phyloP scores from a whole-genome alignment of 176 grass and related monocot species.

The Carex kokanica region DNA sequence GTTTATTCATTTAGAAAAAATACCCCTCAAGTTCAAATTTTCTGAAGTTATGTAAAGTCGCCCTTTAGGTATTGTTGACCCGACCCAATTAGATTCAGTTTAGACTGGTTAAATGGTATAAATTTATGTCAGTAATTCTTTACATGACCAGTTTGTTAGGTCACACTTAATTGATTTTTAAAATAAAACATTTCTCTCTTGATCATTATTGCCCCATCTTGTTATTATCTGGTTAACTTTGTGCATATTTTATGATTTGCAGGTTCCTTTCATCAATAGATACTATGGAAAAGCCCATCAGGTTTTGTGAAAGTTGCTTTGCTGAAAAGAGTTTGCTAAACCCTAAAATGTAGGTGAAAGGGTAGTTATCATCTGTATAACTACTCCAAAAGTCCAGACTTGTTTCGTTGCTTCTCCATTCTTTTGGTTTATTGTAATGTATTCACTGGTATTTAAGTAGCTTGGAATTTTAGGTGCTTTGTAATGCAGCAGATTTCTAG shows the following conservation, averaged over 20 bases:
- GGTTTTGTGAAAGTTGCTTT: slow-evolving; percentile 36
- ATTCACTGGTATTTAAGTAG: too few species aligned
- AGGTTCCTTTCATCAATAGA: slow-evolving; percentile 68
- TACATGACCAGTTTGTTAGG: neutral
- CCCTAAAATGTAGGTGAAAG: neutral
- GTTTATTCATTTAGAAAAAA: too few species aligned
- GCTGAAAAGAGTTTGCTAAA: neutral
- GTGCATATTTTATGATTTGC: slow-evolving; percentile 18
- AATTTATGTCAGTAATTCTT: neutral
- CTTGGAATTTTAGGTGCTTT: too few species aligned
- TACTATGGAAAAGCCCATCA: slow-evolving; percentile 61
- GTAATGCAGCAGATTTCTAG: too few species aligned
- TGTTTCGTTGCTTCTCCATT: too few species aligned
- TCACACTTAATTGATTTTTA: neutral
- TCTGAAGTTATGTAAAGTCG: too few species aligned
- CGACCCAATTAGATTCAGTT: neutral
- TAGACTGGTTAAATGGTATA: neutral
- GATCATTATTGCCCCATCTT: neutral
- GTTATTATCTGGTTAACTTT: neutral
- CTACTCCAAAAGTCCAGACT: too few species aligned
- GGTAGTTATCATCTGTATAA: too few species aligned
- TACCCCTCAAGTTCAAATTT: neutral
- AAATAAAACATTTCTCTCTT: neutral
- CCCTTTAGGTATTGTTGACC: too few species aligned
- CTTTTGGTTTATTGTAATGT: too few species aligned